Evolutionary conservation across 2,329 filamentous ascomycete genomes (phyloP).

Genomic region (Xylariales sp.): DNA sequence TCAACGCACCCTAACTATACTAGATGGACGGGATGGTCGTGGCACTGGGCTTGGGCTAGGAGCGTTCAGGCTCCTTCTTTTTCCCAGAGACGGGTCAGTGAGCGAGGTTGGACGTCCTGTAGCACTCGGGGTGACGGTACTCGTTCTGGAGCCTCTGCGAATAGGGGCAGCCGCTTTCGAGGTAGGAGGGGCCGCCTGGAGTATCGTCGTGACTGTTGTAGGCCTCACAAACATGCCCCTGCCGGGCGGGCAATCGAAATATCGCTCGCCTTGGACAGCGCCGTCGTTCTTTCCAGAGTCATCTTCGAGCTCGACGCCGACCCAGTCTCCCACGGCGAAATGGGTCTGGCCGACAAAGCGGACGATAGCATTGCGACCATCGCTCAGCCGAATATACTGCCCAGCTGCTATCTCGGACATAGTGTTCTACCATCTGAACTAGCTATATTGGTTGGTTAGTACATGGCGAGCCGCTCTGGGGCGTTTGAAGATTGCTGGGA

Average conservation of each 20-base stretch:
- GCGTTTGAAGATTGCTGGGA: conserved; percentile 26
- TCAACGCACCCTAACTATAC: conserved; percentile 65
- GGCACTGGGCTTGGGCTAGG: conserved; percentile 78
- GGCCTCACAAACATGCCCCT: conserved; percentile 87
- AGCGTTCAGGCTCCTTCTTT: conserved; percentile 76
- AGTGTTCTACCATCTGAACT: conserved; percentile 46
- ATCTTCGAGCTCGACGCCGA: conserved; percentile 88
- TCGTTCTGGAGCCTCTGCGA: conserved; percentile 53
- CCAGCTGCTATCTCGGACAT: conserved; percentile 73
- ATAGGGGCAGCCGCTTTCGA: conserved; percentile 54
- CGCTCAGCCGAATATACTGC: conserved; percentile 81
- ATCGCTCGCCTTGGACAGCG: conserved; percentile 85
- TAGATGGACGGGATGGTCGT: conserved; percentile 65
- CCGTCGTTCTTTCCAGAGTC: conserved; percentile 93
- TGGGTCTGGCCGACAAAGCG: conserved; percentile 83
- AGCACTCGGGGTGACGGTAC: conserved; percentile 43
- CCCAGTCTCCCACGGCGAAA: conserved; percentile 86
- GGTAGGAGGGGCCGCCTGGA: conserved; percentile 60
- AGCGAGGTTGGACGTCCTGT: conserved; percentile 63
- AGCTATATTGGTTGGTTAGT: conserved; percentile 31
- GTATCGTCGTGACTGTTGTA: conserved; percentile 70
- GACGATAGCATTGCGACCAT: conserved; percentile 80
- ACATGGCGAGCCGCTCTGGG: conserved; percentile 39
- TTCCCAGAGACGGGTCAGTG: conserved; percentile 65
- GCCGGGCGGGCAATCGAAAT: conserved; percentile 85